These are phyloP conservation scores for Xylariaceae sp. DNA, from an alignment of 2,329 filamentous ascomycete genomes.

Conservation along the genomic window DNA sequence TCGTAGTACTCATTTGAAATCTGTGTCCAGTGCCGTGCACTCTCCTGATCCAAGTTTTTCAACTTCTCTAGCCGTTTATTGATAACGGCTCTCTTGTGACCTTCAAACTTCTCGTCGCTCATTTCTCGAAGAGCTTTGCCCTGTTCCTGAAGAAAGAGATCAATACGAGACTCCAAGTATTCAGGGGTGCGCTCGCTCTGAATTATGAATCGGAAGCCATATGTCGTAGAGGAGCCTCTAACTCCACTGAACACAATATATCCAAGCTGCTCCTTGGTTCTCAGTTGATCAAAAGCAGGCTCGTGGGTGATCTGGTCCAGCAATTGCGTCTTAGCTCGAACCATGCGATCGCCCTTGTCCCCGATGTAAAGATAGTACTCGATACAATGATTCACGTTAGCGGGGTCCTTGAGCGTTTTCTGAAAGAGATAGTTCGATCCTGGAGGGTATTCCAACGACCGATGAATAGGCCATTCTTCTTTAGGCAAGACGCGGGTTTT, in stretches of 20 bases:
- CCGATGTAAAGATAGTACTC: slow-evolving; percentile 74
- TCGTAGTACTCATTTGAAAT: slow-evolving; percentile 84
- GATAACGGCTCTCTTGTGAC: slow-evolving; percentile 84
- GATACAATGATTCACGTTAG: slow-evolving; percentile 84
- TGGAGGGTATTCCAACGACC: slow-evolving; percentile 72
- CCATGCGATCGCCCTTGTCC: slow-evolving; percentile 60
- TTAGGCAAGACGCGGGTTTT: slow-evolving; percentile 69
- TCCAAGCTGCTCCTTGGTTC: slow-evolving; percentile 95
- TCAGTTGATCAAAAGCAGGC: slow-evolving; percentile 87
- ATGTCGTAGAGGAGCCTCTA: slow-evolving; percentile 67
- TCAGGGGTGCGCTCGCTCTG: slow-evolving; percentile 84
- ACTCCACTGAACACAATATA: slow-evolving; percentile 91
- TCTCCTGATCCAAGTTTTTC: slow-evolving; percentile 88
- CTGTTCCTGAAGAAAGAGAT: slow-evolving; percentile 72
- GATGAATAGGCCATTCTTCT: slow-evolving; percentile 73
- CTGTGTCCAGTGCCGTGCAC: slow-evolving; percentile 76
- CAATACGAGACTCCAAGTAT: slow-evolving; percentile 84
- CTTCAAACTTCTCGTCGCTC: slow-evolving; percentile 80
- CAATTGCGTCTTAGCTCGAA: slow-evolving; percentile 74
- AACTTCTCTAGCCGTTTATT: slow-evolving; percentile 84
- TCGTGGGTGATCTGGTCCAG: slow-evolving; percentile 90
- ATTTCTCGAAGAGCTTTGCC: slow-evolving; percentile 66
- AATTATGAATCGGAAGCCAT: slow-evolving; percentile 84
- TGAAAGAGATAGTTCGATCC: slow-evolving; percentile 83
- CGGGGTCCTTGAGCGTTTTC: slow-evolving; percentile 75